Evolutionary conservation across 2,329 filamentous ascomycete genomes (phyloP).

Genomic region (Alternaria metachromatica): DNA sequence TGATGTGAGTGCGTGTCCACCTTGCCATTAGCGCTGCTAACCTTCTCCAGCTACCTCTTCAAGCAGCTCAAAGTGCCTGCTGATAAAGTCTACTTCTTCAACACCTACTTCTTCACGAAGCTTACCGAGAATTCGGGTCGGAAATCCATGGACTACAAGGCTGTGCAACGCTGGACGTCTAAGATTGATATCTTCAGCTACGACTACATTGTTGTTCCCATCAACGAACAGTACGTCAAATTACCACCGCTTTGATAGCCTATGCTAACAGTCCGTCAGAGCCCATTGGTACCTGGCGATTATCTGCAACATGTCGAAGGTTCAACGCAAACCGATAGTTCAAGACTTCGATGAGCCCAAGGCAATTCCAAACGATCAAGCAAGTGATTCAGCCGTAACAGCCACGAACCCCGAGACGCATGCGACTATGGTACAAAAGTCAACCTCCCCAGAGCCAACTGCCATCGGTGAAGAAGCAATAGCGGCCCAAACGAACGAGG

Average conservation of each 20-base stretch:
- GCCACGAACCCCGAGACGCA: not conserved
- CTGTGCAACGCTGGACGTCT: slow-evolving; percentile 86
- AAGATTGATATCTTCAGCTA: slow-evolving; percentile 83
- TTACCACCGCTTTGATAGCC: not conserved
- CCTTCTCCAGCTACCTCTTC: slow-evolving; percentile 30
- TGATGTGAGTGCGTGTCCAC: slow-evolving; percentile 57
- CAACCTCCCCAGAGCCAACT: not conserved
- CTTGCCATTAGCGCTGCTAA: not conserved
- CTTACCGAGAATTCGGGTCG: slow-evolving; percentile 65
- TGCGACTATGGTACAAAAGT: not conserved
- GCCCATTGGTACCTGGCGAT: slow-evolving; percentile 93
- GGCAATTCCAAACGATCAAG: not conserved
- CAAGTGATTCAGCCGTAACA: not conserved
- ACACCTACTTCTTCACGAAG: slow-evolving; percentile 87
- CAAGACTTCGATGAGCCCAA: slow-evolving; percentile 13
- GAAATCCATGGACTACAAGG: slow-evolving; percentile 77
- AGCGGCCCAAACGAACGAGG: slow-evolving; percentile 1
- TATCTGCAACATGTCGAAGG: slow-evolving; percentile 82
- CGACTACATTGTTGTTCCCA: slow-evolving; percentile 89
- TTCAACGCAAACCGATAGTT: slow-evolving; percentile 51
- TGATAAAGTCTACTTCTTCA: slow-evolving; percentile 82
- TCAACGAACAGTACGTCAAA: slow-evolving; percentile 71
- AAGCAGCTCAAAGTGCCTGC: slow-evolving; percentile 54
- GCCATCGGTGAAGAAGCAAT: not conserved
- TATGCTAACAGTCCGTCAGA: slow-evolving; percentile 10